Base-by-base conservation (phyloP, 208 protist species). In the Leishmania lainsoni region DNA sequence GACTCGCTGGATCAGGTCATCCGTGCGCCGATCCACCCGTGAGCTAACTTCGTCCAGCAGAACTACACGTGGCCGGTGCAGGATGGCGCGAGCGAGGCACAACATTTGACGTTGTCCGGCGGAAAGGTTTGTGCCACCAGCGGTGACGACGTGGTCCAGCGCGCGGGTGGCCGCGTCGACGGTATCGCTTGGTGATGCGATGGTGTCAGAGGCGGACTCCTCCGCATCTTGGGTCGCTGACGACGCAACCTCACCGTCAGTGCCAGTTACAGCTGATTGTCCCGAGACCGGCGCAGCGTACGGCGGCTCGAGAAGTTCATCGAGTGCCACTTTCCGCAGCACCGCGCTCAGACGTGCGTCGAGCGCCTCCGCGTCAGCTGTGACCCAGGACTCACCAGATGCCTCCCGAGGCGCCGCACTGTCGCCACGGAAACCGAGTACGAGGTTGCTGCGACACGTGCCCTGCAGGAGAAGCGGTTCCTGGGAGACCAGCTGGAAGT, bases 401-500 rank as follows among this genome's bases (percentile, higher is more conserved):
- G 39, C 66, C 20, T 49, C 39, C 39, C 39, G 32, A 49, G 66
- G 35, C 39, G 54, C 73, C 42, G 51, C 54, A 2, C n/a, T 52
- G 29, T 68, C 69, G 56, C 83, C 79, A 32, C 85, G 86, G 69
- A 86, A 78, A 45, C 91, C 91, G 63, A 94, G 83, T 26, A 92
- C 74, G 74, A 99, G 83, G 89, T 99, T 99, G 42, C 80, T 92
- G 78, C 99, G 88, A 5, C 99, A 82, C 45, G 98, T 98, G 80
- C 98, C 99, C 10, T 91, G 82, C 74, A 99, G 97, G 42, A 99
- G 86, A 35, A 99, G 82, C 42, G 99, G 98, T 79, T 99, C 98
- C 92, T 99, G 99, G 29, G 99, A 99, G 79, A 99, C 99, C 61
- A 99, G 99, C 63, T 96, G 81, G 42, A 99, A 93, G 65, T 90